Base-by-base conservation (phyloP, 495 filamentous ascomycete species). In the Poronia punctata region DNA sequence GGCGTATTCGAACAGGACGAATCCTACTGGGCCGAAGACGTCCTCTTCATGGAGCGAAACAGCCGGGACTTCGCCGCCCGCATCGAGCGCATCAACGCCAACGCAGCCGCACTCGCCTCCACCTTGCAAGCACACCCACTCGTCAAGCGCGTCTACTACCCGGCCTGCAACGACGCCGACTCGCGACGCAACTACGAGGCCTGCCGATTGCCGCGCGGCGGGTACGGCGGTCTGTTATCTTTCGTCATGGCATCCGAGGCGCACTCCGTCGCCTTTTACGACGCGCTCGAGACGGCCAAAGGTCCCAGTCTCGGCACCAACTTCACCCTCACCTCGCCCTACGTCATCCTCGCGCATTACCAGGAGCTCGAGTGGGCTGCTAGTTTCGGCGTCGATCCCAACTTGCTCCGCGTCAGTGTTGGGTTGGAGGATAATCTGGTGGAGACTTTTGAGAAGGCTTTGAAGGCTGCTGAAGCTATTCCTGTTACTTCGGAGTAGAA, bases 271-370 rank as follows among this genome's bases (percentile, higher is more conserved):
- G 76, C 76, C 0, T 95, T 96, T 60, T 94, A 82, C 67, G 88
- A 98, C 58, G 72, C 75, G 12, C 61, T 98, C 6, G 82, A 95
- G 48, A 88, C 88, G 0, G 77, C 83, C 22, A 98, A 98, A 61
- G 92, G 92, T 0, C 92, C 92, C 0, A 95, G 90, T 56, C 71
- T 98, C 16, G 92, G 92, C 0, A 97, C 93, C 0, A 98, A 98
- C 53, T 97, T 99, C 60, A 97, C 92, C 1, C 67, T 99, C 33
- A 80, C 61, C 14, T 93, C 80, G 24, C 92, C 93, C 7, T 98
- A 94, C 50, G 86, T 90, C 20, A 62, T 98, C 11, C 64, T 98
- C 18, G 93, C 93, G 16, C 93, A 98, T 58, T 98, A 92, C 46
- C 66, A 75, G 39, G 93, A 98, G 70, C 59, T 96, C 10, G 86